Evolutionary conservation across 2,329 filamentous ascomycete species (phyloP).

Genomic region (Diaporthe vaccinii): DNA sequence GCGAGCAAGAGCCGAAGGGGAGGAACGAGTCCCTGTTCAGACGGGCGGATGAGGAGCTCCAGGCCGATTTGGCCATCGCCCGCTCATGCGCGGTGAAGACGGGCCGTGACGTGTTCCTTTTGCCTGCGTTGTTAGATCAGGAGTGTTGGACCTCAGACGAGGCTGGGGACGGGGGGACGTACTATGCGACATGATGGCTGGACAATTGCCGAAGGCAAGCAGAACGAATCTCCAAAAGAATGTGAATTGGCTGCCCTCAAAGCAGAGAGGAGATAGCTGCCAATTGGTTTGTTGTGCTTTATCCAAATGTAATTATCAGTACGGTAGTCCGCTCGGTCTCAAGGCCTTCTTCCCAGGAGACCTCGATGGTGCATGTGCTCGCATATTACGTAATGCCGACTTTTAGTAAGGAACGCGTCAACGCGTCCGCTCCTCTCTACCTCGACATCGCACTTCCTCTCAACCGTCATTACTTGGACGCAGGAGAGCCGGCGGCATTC

Average conservation of each 20-base stretch:
- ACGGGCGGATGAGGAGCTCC: slow-evolving; percentile 86
- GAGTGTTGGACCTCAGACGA: slow-evolving; percentile 4
- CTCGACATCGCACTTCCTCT: background rate
- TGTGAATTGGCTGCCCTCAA: too few relatives aligned
- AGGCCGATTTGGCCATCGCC: slow-evolving; percentile 82
- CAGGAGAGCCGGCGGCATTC: background rate
- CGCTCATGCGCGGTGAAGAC: slow-evolving; percentile 97
- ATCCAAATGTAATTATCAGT: background rate
- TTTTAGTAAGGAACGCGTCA: slow-evolving; percentile 29
- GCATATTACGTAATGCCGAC: slow-evolving; percentile 16
- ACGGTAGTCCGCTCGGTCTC: too few relatives aligned
- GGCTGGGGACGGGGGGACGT: slow-evolving; percentile 44
- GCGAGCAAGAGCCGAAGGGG: slow-evolving; percentile 87
- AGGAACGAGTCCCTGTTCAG: slow-evolving; percentile 92
- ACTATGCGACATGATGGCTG: slow-evolving; percentile 61
- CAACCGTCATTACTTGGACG: background rate
- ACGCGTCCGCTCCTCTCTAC: slow-evolving; percentile 4
- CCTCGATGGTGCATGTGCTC: background rate
- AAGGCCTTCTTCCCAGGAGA: background rate
- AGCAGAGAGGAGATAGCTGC: too few relatives aligned
- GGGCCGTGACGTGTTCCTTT: slow-evolving; percentile 90
- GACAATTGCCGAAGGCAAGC: background rate
- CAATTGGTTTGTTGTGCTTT: background rate
- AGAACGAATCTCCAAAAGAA: background rate
- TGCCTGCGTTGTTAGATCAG: slow-evolving; percentile 62